phyloP scores from a whole-genome alignment of 352 stramenopile genomes.

The Pythium phragmitis region DNA sequence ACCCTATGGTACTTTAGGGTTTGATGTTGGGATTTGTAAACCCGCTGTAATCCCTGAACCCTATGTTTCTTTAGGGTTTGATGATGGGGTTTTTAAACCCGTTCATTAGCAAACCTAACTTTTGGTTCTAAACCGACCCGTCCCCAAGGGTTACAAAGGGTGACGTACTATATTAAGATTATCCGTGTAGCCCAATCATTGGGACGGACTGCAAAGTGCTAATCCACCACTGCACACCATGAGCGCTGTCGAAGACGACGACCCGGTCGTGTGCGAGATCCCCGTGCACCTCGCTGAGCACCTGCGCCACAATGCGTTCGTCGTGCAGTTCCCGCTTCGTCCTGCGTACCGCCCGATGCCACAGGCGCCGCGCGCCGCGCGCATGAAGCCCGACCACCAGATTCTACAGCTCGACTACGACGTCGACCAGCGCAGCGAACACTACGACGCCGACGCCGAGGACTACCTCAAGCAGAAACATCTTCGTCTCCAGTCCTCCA shows the following conservation, averaged over 20 bases:
- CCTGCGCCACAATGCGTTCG: conserved; percentile 67
- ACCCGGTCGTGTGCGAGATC: conserved; percentile 82
- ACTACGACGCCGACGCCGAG: conserved; percentile 79
- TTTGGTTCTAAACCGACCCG: no score
- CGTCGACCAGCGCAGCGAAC: conserved; percentile 64
- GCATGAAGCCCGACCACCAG: conserved; percentile 73
- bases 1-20: no score
- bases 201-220: no score
- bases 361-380: conserved; percentile 46
- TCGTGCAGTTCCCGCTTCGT: conserved; percentile 81
- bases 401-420: conserved; percentile 80
- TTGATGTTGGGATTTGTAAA: no score
- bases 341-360: conserved; percentile 79
- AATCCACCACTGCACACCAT: background rate
- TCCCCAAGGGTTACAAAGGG: no score
- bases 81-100: no score
- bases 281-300: conserved; percentile 78
- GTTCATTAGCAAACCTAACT: no score
- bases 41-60: no score
- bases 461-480: conserved; percentile 79
- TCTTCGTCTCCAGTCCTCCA: conserved; percentile 60
- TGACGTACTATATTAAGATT: no score
- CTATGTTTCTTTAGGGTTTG: no score
- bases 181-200: no score
- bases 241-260: conserved; percentile 45